Evolutionary conservation across 73 alveolate species (phyloP).

Genomic region (Paraurostyla sp.): DNA sequence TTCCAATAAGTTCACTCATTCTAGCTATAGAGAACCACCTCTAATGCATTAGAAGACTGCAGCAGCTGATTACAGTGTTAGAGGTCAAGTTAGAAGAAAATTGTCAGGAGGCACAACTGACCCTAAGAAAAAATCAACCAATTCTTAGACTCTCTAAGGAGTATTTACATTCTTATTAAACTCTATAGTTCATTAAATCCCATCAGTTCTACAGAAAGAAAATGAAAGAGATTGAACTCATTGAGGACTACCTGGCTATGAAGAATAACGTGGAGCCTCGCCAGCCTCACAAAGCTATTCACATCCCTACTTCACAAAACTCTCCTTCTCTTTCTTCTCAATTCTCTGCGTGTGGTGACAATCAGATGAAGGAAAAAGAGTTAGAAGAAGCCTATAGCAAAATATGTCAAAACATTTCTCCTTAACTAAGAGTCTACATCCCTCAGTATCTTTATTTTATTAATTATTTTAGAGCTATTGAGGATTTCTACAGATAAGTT

Average conservation of each 20-base stretch:
- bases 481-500: conserved; percentile 16
- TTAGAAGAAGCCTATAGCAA: neutral
- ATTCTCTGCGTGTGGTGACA: neutral
- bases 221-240: neutral
- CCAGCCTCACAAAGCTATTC: no score
- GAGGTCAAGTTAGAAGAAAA: no score
- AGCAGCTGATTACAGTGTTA: no score
- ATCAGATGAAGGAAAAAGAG: neutral
- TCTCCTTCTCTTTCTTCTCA: no score
- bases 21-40: no score
- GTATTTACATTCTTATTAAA: neutral
- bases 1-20: neutral
- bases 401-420: neutral
- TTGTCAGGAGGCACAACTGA: no score
- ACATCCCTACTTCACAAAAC: no score
- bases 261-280: neutral
- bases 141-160: neutral
- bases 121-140: neutral
- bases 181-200: neutral
- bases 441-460: neutral
- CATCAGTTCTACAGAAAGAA: neutral
- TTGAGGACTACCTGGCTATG: neutral
- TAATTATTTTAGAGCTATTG: neutral
- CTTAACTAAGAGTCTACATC: neutral
- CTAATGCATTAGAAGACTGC: no score